Evolutionary conservation across 1,284 basidiomycete genomes (phyloP), one percentile per base, ranked within the genome.

Genomic region (Ustanciosporium gigantosporum): DNA sequence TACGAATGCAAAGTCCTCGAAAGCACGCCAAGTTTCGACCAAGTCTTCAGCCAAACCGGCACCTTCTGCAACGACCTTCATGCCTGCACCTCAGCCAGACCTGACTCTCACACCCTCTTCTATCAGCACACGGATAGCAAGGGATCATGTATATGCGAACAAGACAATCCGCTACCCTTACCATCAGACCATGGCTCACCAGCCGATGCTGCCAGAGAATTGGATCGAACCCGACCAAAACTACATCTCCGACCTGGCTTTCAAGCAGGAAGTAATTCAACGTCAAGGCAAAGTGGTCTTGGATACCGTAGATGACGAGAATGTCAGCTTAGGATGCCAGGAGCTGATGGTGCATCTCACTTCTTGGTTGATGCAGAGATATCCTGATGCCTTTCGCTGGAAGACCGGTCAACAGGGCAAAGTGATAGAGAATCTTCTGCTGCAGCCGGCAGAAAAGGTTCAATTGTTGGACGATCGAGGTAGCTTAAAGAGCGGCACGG

Each of bases 201-300:
- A 80, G 55, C 79, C 79, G 0, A 80, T 81, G 79, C 69, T 79
- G 20, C 65, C 74, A 25, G 79, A 81, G 39, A 59, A 81, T 51
- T 81, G 81, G 81, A 81, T 81, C 21, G 81, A 81, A 62, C 78
- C 81, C 20, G 80, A 81, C 67, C 76, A 76, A 37, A 74, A 80
- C 38, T 80, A 79, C 58, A 45, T 65, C 46, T 77, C 74, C 76
- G 80, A 81, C 56, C 66, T 81, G n/a, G 70, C 73, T 31, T 71
- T 79, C 64, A 81, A 81, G 59, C 70, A 72, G 34, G 43, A 70
- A 5, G 77, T 81, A 9, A 79, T 81, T 32, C 44, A 58, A 16
- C 73, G 79, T 5, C 46, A 79, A 79, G 79, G 8, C 15, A 78
- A 77, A 38, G 59, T 68, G 8, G 80, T 80, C 4, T 47, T 81